Evolutionary conservation across 371 early-diverging fungal genomes (phyloP).

Genomic region (Rhizomucor pusillus): DNA sequence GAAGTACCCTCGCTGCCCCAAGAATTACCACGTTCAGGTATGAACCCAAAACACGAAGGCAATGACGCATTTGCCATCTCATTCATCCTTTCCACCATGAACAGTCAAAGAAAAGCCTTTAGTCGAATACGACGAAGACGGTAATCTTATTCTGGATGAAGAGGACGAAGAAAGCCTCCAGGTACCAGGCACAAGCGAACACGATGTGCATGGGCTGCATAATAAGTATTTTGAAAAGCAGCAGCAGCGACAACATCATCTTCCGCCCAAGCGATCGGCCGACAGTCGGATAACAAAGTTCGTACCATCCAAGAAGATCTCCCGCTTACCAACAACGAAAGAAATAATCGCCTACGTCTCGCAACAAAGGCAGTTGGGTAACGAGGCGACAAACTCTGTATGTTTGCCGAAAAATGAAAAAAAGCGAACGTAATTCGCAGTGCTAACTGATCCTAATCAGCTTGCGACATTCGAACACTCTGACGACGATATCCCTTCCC

Average conservation of each 20-base stretch:
- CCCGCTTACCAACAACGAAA: constrained; percentile 17
- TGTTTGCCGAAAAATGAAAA: constrained; percentile 1
- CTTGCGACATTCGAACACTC: background rate
- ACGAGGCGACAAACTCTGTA: background rate
- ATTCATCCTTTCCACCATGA: background rate
- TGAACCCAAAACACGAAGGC: background rate
- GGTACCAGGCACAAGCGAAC: background rate
- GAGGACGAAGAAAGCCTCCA: constrained; percentile 24
- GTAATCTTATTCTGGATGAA: constrained; percentile 30
- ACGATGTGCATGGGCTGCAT: background rate
- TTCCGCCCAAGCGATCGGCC: background rate
- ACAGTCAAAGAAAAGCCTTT: constrained; percentile 35
- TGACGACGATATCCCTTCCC: constrained; percentile 7
- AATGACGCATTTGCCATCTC: background rate
- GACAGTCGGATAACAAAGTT: constrained; percentile 1
- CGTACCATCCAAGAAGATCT: constrained; percentile 6
- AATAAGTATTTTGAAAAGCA: background rate
- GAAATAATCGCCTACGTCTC: constrained; percentile 22
- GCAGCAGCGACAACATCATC: constrained; percentile 3
- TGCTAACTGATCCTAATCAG: no score
- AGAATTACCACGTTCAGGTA: constrained; percentile 35
- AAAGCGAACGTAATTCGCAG: background rate
- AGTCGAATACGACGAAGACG: constrained; percentile 51
- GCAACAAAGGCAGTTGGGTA: constrained; percentile 10
- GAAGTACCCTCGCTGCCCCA: constrained; percentile 40